phyloP scores from a whole-genome alignment of 2,329 filamentous ascomycete genomes.

The Alternaria metachromatica region DNA sequence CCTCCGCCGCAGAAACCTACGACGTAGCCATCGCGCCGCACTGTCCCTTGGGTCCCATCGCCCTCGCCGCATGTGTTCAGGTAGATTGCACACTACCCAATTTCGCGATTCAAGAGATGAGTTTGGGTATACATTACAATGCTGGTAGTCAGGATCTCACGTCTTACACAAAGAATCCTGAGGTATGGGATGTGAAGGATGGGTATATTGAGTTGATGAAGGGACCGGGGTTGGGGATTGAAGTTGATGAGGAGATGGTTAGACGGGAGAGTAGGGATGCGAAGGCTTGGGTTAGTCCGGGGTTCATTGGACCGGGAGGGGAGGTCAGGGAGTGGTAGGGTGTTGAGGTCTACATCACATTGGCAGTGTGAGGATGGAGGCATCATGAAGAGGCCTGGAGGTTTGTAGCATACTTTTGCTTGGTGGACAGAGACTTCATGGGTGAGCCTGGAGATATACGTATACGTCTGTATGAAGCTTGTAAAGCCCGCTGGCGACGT shows the following conservation, averaged over 20 bases:
- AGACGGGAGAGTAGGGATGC: constrained; percentile 65
- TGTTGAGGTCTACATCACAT: neutral
- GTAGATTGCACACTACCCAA: constrained; percentile 66
- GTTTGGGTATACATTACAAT: constrained; percentile 81
- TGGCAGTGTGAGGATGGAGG: neutral
- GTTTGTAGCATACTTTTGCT: neutral
- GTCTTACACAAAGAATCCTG: constrained; percentile 69
- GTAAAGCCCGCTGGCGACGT: neutral
- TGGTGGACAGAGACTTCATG: neutral
- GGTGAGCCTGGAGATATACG: neutral
- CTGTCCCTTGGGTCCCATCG: constrained; percentile 75
- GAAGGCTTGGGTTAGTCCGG: constrained; percentile 69
- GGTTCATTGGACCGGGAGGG: constrained; percentile 72
- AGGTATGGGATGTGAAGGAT: constrained; percentile 70
- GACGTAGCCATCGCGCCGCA: constrained; percentile 77
- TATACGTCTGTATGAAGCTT: neutral
- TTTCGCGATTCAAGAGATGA: constrained; percentile 80
- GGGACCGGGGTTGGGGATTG: constrained; percentile 71
- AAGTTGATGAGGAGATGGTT: constrained; percentile 72
- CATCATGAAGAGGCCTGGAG: neutral
- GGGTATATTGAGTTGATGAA: constrained; percentile 68
- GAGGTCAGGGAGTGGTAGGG: constrained; percentile 70
- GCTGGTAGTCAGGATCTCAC: constrained; percentile 51
- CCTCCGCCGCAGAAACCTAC: constrained; percentile 74
- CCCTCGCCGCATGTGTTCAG: constrained; percentile 73